These are phyloP conservation scores for Chaetothyriales sp. DNA, from an alignment of 2,329 filamentous ascomycete genomes.

Conservation along the genomic window DNA sequence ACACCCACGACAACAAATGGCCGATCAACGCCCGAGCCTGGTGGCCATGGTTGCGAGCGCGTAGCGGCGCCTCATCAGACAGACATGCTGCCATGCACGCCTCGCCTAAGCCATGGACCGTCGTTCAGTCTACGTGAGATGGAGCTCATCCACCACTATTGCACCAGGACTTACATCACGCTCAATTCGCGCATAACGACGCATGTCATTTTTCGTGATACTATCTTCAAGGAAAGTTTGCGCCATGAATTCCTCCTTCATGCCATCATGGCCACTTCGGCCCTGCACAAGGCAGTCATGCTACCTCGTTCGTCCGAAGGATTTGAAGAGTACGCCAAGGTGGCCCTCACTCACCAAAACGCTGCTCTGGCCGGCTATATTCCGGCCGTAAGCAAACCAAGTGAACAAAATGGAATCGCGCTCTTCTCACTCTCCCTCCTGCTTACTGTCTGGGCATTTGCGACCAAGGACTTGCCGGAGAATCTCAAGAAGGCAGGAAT, in stretches of 20 bases:
- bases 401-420: constrained; percentile 15
- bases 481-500: constrained; percentile 15
- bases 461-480: constrained; percentile 15
- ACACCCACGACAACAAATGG: constrained; percentile 9
- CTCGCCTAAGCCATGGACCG: neutral
- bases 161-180: constrained; percentile 26
- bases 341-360: constrained; percentile 17
- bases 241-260: constrained; percentile 30
- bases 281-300: constrained; percentile 27
- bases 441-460: constrained; percentile 17
- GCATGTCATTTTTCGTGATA: constrained; percentile 27
- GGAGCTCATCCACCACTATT: constrained; percentile 33
- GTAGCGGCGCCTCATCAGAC: neutral
- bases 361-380: constrained; percentile 16
- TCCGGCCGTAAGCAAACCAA: constrained; percentile 14
- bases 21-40: constrained; percentile 8
- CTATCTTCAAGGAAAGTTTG: constrained; percentile 29
- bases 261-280: constrained; percentile 28
- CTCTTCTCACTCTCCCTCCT: constrained; percentile 16
- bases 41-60: constrained; percentile 3
- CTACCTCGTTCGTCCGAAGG: constrained; percentile 13
- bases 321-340: constrained; percentile 16
- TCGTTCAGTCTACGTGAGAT: constrained; percentile 23
- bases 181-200: constrained; percentile 15
- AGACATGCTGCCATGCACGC: constrained; percentile 1